Evolutionary conservation across 352 stramenopile genomes (phyloP).

Genomic region (Globisporangium echinulatum): DNA sequence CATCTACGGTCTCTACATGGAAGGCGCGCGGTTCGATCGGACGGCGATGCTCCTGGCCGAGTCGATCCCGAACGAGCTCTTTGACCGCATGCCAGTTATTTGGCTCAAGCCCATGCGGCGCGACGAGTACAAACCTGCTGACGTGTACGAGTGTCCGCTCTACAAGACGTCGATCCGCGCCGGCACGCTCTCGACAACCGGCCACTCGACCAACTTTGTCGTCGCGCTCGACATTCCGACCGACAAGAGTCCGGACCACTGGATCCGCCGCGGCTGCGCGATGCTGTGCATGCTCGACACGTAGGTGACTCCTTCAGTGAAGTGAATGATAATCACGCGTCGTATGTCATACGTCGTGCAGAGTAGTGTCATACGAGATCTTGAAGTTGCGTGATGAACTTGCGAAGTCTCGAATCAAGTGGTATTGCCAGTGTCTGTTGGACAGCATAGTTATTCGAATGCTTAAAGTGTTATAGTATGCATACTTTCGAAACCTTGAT

Average conservation of each 20-base stretch:
- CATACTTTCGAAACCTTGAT: too few species aligned
- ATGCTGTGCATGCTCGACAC: constrained; percentile 95
- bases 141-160: constrained; percentile 88
- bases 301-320: constrained; percentile 20
- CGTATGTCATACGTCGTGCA: too few species aligned
- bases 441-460: too few species aligned
- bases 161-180: constrained; percentile 92
- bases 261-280: constrained; percentile 90
- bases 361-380: neutral
- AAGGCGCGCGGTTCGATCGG: constrained; percentile 88
- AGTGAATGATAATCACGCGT: neutral
- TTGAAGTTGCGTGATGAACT: too few species aligned
- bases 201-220: constrained; percentile 94
- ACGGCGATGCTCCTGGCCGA: constrained; percentile 74
- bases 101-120: constrained; percentile 84
- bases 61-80: constrained; percentile 84
- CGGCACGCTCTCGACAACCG: constrained; percentile 89
- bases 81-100: constrained; percentile 89
- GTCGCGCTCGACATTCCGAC: constrained; percentile 83
- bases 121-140: constrained; percentile 62
- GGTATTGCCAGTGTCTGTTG: too few species aligned
- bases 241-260: constrained; percentile 81
- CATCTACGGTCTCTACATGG: constrained; percentile 94
- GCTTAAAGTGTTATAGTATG: too few species aligned
- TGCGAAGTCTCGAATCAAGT: too few species aligned